phyloP scores from a whole-genome alignment of 768 basidiomycete genomes.

The Inosperma sp. region DNA sequence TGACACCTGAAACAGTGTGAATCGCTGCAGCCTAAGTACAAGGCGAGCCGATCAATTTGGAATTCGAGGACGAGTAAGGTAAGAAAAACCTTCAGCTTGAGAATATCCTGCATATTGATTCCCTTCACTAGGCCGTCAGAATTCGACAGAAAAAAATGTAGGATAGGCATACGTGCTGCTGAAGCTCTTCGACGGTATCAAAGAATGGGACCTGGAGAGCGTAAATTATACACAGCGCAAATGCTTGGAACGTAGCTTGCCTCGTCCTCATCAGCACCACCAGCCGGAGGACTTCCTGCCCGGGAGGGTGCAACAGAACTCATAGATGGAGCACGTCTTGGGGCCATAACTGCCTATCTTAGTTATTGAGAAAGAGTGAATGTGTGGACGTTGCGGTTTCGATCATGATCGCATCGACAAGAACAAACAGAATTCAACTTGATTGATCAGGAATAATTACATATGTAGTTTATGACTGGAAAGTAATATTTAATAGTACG shows the following conservation, averaged over 20 bases:
- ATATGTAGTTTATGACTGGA: too few relatives aligned
- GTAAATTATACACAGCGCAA: not conserved
- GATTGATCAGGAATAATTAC: too few relatives aligned
- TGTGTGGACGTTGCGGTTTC: too few relatives aligned
- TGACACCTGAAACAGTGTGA: conserved; percentile 81
- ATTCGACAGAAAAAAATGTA: conserved; percentile 15
- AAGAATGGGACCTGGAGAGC: conserved; percentile 52
- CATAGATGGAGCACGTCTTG: conserved; percentile 49
- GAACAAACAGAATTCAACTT: too few relatives aligned
- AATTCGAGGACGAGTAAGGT: conserved; percentile 10
- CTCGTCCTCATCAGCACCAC: conserved; percentile 38
- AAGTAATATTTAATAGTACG: too few relatives aligned
- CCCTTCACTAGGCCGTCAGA: conserved; percentile 47
- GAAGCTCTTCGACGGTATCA: conserved; percentile 79
- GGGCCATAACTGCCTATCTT: too few relatives aligned
- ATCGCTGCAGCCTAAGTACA: conserved; percentile 63
- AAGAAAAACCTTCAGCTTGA: conserved; percentile 76
- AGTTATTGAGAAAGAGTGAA: too few relatives aligned
- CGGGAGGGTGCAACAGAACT: conserved; percentile 46
- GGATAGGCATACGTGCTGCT: conserved; percentile 58
- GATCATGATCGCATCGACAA: too few relatives aligned
- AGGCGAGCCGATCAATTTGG: too few relatives aligned
- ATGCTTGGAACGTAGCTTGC: conserved; percentile 17
- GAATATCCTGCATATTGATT: conserved; percentile 92
- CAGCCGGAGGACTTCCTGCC: conserved; percentile 40